These are phyloP conservation scores for Pseudevernia furfuracea DNA, from an alignment of 495 filamentous ascomycete species.

Conservation along the genomic window DNA sequence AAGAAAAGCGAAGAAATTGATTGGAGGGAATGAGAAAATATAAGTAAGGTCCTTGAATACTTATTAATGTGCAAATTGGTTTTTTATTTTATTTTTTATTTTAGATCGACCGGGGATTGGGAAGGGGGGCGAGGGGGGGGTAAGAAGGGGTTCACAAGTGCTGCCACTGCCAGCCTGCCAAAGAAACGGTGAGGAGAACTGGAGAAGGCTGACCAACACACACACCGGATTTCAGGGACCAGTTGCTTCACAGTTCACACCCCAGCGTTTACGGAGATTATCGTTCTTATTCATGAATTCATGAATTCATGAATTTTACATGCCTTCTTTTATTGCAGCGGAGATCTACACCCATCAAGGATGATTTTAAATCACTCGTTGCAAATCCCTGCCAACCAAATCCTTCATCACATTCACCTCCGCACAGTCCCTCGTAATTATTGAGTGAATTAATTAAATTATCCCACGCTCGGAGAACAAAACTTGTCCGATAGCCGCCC, in stretches of 20 bases:
- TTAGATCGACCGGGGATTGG: not conserved
- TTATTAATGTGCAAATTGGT: not conserved
- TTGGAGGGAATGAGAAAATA: slow-evolving; percentile 15
- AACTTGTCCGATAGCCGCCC: slow-evolving; percentile 5
- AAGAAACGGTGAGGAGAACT: not conserved
- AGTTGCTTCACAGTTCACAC: not conserved
- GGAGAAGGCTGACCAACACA: not conserved
- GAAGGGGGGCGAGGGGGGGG: not conserved
- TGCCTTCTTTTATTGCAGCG: too few species aligned
- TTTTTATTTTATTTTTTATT: not conserved
- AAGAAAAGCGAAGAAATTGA: slow-evolving; percentile 8
- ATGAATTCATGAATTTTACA: too few species aligned
- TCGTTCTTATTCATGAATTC: not conserved
- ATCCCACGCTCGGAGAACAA: not conserved
- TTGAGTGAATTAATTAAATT: not conserved
- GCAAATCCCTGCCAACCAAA: not conserved
- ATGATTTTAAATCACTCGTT: not conserved
- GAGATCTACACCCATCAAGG: not conserved
- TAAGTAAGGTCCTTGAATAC: too few species aligned
- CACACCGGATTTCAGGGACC: not conserved
- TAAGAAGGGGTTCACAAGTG: not conserved
- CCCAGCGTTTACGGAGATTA: slow-evolving; percentile 3
- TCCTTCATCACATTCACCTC: not conserved
- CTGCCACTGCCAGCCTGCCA: too few species aligned
- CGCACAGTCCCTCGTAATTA: not conserved